Conservation (phyloP, 768 basidiomycete species). For the Tephrocybe sp. region DNA sequence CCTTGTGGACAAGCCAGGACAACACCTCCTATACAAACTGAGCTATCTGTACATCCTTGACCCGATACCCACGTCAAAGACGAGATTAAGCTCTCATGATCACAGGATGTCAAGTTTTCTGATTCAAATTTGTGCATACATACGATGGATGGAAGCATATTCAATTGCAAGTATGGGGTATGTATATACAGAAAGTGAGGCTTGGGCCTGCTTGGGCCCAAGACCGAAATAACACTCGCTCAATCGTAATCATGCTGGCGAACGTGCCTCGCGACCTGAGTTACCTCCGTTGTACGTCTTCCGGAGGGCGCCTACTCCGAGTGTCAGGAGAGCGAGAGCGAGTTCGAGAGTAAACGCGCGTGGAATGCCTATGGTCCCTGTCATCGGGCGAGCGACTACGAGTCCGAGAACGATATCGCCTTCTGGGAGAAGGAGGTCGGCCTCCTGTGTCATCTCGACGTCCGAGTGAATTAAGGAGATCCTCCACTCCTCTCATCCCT, state of each 20-base stretch:
- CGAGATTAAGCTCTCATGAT: constrained; percentile 4
- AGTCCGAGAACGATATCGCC: constrained; percentile 14
- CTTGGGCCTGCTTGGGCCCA: background rate
- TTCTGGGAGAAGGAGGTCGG: constrained; percentile 15
- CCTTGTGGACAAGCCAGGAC: no score
- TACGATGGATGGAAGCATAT: background rate
- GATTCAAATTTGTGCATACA: background rate
- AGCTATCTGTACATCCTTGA: background rate
- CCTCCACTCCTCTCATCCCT: constrained; percentile 64
- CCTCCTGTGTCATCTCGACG: constrained; percentile 23
- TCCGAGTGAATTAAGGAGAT: constrained; percentile 53
- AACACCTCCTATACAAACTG: background rate
- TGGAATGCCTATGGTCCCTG: constrained; percentile 6
- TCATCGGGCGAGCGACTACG: constrained; percentile 16
- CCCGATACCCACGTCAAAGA: constrained; percentile 5
- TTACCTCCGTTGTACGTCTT: constrained; percentile 2
- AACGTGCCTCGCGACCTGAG: constrained; percentile 12
- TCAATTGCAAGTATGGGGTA: background rate
- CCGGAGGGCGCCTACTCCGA: constrained; percentile 11
- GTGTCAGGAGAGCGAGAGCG: constrained; percentile 15
- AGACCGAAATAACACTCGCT: background rate
- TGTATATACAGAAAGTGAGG: background rate
- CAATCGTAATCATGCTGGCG: constrained; percentile 16
- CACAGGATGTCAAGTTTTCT: constrained; percentile 4
- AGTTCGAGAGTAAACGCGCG: constrained; percentile 7